Evolutionary conservation across 179 eudicot genomes (phyloP).

Genomic region (Nepenthes alata): DNA sequence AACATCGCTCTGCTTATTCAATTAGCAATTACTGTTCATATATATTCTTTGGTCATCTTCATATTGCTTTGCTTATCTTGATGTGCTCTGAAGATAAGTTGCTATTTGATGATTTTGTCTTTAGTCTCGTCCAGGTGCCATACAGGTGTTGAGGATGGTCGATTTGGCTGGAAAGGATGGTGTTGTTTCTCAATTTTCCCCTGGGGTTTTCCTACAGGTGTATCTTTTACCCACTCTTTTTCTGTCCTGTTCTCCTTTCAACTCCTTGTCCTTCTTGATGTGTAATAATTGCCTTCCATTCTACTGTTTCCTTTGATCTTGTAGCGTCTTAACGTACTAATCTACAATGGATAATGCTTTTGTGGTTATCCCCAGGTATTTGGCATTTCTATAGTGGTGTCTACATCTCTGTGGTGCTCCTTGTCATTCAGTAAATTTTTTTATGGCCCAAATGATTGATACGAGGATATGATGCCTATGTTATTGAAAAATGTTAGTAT

Average conservation of each 20-base stretch:
- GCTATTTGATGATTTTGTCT: conserved; percentile 4
- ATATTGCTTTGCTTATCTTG: not conserved
- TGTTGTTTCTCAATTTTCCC: conserved; percentile 56
- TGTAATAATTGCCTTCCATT: not conserved
- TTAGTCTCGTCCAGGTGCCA: conserved; percentile 78
- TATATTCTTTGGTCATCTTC: not conserved
- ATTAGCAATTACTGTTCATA: not conserved
- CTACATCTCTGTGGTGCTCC: no score
- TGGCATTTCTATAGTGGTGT: no score
- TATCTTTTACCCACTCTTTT: conserved; percentile 1
- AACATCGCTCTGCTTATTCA: not conserved
- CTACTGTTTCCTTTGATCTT: not conserved
- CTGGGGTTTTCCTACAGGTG: conserved; percentile 94
- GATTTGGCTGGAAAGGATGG: conserved; percentile 77
- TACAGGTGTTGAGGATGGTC: conserved; percentile 45
- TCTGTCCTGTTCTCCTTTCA: not conserved
- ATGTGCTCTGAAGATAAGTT: not conserved
- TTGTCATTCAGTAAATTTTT: no score
- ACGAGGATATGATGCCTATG: no score
- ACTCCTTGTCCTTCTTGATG: not conserved
- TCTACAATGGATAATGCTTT: no score
- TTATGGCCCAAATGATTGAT: no score
- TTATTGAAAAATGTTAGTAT: no score
- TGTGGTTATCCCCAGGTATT: no score
- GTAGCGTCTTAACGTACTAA: no score